phyloP scores from a whole-genome alignment of 169 alveolate species.

The Fabrea salina region DNA sequence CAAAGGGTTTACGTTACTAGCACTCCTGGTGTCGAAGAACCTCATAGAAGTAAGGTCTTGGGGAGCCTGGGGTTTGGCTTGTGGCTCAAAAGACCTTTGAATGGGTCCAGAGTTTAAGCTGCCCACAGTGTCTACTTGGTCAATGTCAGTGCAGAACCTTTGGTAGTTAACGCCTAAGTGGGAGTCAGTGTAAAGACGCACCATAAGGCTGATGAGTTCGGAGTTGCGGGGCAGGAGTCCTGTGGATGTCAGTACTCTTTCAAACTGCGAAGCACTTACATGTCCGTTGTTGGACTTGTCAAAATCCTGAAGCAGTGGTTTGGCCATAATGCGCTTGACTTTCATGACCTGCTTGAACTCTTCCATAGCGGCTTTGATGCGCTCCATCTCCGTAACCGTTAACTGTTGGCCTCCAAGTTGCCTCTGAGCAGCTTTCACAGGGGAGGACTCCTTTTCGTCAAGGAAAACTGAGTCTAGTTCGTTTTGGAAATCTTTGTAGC shows the following conservation, averaged over 20 bases:
- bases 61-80: neutral
- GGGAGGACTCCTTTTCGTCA: slow-evolving; percentile 19
- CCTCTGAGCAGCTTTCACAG: slow-evolving; percentile 18
- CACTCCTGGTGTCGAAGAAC: slow-evolving; percentile 6
- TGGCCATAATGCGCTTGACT: slow-evolving; percentile 52
- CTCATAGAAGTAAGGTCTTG: slow-evolving; percentile 31
- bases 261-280: slow-evolving; percentile 64
- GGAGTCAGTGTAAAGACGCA: slow-evolving; percentile 9
- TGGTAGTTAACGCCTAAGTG: slow-evolving; percentile 37
- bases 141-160: slow-evolving; percentile 35
- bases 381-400: neutral
- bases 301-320: slow-evolving; percentile 71
- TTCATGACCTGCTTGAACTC: slow-evolving; percentile 1
- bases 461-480: slow-evolving; percentile 12
- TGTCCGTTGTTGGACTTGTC: slow-evolving; percentile 72
- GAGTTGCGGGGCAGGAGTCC: neutral
- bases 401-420: neutral
- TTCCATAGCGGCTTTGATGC: slow-evolving; percentile 14
- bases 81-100: neutral
- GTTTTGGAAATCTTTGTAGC: neutral
- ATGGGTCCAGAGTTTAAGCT: neutral
- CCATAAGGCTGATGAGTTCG: neutral
- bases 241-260: slow-evolving; percentile 54
- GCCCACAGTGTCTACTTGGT: neutral
- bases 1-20: neutral